phyloP scores from a whole-genome alignment of 768 basidiomycete genomes.

The Phallus indusiatus region DNA sequence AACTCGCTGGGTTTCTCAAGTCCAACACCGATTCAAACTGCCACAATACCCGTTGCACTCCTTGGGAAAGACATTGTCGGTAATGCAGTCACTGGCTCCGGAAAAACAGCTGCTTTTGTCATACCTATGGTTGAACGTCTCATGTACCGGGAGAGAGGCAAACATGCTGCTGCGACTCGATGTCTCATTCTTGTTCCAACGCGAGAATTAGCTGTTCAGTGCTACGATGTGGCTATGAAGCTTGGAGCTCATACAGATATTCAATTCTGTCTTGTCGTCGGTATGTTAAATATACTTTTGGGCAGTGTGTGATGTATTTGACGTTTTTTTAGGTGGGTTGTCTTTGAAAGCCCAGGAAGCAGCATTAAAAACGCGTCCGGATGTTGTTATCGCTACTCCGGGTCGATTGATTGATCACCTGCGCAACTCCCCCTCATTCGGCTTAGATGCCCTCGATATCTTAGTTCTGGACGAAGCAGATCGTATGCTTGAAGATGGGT shows the following conservation, averaged over 20 bases:
- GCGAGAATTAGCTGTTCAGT: slow-evolving; percentile 92
- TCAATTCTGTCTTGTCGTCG: slow-evolving; percentile 84
- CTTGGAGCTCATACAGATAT: slow-evolving; percentile 84
- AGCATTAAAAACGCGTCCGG: slow-evolving; percentile 76
- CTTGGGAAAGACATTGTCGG: slow-evolving; percentile 95
- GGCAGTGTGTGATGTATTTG: not conserved
- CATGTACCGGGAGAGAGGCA: slow-evolving; percentile 83
- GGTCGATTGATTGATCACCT: slow-evolving; percentile 97
- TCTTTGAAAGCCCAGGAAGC: slow-evolving; percentile 89
- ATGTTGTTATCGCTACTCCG: slow-evolving; percentile 92
- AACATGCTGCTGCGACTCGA: slow-evolving; percentile 74
- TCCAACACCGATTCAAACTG: slow-evolving; percentile 94
- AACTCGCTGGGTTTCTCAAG: slow-evolving; percentile 70
- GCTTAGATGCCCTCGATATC: slow-evolving; percentile 85
- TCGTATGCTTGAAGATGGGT: slow-evolving; percentile 92
- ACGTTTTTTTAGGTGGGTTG: slow-evolving; percentile 58
- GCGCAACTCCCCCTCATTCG: slow-evolving; percentile 89
- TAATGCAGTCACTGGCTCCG: slow-evolving; percentile 92
- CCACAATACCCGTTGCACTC: slow-evolving; percentile 88
- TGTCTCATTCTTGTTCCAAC: slow-evolving; percentile 93
- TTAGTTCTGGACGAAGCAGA: slow-evolving; percentile 97
- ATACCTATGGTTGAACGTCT: slow-evolving; percentile 91
- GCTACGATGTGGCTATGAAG: slow-evolving; percentile 83
- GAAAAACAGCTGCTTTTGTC: slow-evolving; percentile 96
- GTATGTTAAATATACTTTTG: slow-evolving; percentile 29